phyloP scores from a whole-genome alignment of 768 basidiomycete genomes.

The Rhizopogon vulgaris region DNA sequence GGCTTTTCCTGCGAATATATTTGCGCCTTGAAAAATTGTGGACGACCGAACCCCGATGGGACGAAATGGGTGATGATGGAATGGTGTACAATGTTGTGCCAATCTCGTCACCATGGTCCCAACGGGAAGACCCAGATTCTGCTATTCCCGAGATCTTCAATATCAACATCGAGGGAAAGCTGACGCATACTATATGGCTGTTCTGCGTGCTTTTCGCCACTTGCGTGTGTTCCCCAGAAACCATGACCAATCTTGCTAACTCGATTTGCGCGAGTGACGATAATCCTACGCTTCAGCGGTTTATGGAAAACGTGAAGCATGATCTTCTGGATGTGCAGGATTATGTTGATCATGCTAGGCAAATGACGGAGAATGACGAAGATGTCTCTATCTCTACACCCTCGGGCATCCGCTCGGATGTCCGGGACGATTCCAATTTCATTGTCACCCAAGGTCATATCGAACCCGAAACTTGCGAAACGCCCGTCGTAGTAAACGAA shows the following conservation, averaged over 20 bases:
- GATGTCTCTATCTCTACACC: not conserved
- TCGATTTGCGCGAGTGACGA: conserved; percentile 6
- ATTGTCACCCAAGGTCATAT: not conserved
- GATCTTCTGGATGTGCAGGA: conserved; percentile 3
- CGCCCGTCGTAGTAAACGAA: not conserved
- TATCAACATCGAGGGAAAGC: conserved; percentile 45
- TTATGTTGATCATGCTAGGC: conserved; percentile 12
- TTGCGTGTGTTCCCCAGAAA: not conserved
- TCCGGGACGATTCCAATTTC: not conserved
- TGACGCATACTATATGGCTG: conserved; percentile 47
- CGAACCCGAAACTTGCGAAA: not conserved
- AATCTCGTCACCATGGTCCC: not conserved
- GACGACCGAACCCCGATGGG: not conserved
- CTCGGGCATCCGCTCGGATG: not conserved
- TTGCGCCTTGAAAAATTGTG: not conserved
- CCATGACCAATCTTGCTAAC: not conserved
- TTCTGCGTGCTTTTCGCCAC: conserved; percentile 28
- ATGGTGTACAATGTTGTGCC: not conserved
- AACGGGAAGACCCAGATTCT: not conserved
- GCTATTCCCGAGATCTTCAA: conserved; percentile 18
- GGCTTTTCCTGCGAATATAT: not conserved
- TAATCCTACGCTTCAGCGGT: not conserved
- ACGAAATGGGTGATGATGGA: not conserved
- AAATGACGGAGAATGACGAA: conserved; percentile 12
- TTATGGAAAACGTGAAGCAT: conserved; percentile 5